Evolutionary conservation across 1,284 basidiomycete genomes (phyloP), one percentile per base, ranked within the genome.

Genomic region (Mycena sp.): DNA sequence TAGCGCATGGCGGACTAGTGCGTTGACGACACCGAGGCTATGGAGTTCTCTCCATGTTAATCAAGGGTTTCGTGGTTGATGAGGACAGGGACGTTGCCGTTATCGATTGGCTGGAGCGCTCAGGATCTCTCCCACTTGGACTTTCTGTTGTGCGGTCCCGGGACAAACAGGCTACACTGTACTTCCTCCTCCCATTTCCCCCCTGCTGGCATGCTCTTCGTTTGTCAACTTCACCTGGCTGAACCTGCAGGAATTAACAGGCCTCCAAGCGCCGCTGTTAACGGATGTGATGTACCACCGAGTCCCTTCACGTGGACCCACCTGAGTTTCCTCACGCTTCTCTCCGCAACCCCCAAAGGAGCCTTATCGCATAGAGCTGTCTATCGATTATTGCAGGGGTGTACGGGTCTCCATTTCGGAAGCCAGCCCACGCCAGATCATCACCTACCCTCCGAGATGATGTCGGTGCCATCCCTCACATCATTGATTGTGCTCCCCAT

Each of bases 1-100:
- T 18, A 25, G 64, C 44, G 39, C n/a, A 18, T 65, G 64, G 64
- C 64, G 64, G 14, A 25, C 52, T 16, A 59, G 56, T 34, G 50
- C 64, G 14, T 48, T 4, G 9, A 34, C 64, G 18, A 44, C 44
- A 18, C 64, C 54, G 34, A 30, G 38, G 64, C 50, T 65, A 13
- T 65, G 64, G 64, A n/a, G 38, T 16, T 55, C 52, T 9, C 8
- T 65, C 37, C 52, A 65, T 44, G 5, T 52, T 34, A 18, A 16
- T 10, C 20, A n/a, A 18, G 62, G 22, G 3, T 64, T 52, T 64
- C 6, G 37, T 38, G 3, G 38, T n/a, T 1, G 16, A 30, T 50
- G 30, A 38, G 62, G 20, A 10, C 6, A 41, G 37, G 46, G 38
- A 25, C 3, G 25, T 25, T 25, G 48, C 52, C 46, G 16, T 64